Evolutionary conservation across 2,329 filamentous ascomycete genomes (phyloP).

Genomic region (Microdochium bolleyi): DNA sequence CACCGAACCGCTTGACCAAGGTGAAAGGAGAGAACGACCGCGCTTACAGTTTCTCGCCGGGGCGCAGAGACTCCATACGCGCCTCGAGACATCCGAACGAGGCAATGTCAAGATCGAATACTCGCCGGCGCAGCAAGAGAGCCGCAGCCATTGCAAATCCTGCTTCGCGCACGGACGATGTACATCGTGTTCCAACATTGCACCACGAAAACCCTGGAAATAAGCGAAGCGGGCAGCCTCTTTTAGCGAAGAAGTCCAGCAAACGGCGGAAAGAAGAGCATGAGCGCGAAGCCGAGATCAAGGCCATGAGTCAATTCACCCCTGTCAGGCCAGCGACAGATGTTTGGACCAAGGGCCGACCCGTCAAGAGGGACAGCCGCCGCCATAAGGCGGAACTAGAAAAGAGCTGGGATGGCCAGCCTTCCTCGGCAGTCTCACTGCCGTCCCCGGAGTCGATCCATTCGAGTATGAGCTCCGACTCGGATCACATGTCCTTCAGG

Average conservation of each 20-base stretch:
- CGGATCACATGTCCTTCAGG: slow-evolving; percentile 70
- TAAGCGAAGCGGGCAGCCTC: slow-evolving; percentile 52
- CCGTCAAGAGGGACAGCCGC: slow-evolving; percentile 56
- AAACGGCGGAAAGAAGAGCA: slow-evolving; percentile 70
- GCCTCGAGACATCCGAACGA: slow-evolving; percentile 16
- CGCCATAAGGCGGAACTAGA: slow-evolving; percentile 48
- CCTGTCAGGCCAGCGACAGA: slow-evolving; percentile 57
- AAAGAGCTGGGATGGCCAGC: slow-evolving; percentile 46
- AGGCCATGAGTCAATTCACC: slow-evolving; percentile 67
- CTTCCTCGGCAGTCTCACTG: slow-evolving; percentile 66
- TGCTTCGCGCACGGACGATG: slow-evolving; percentile 9
- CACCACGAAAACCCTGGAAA: slow-evolving; percentile 42
- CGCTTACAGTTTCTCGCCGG: slow-evolving; percentile 55
- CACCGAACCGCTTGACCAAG: slow-evolving; percentile 6
- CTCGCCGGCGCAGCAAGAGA: slow-evolving; percentile 8
- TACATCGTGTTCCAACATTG: slow-evolving; percentile 39
- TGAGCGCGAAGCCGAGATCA: slow-evolving; percentile 80
- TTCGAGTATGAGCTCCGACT: slow-evolving; percentile 67
- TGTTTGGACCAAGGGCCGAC: slow-evolving; percentile 50
- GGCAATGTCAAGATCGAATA: neutral
- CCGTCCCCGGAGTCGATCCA: slow-evolving; percentile 66
- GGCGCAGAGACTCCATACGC: slow-evolving; percentile 45
- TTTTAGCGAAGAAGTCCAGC: slow-evolving; percentile 63
- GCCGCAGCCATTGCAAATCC: slow-evolving; percentile 11
- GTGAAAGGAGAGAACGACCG: slow-evolving; percentile 23